Conservation (phyloP, 208 protist genomes). For the Acanthamoeba culbertsoni region DNA sequence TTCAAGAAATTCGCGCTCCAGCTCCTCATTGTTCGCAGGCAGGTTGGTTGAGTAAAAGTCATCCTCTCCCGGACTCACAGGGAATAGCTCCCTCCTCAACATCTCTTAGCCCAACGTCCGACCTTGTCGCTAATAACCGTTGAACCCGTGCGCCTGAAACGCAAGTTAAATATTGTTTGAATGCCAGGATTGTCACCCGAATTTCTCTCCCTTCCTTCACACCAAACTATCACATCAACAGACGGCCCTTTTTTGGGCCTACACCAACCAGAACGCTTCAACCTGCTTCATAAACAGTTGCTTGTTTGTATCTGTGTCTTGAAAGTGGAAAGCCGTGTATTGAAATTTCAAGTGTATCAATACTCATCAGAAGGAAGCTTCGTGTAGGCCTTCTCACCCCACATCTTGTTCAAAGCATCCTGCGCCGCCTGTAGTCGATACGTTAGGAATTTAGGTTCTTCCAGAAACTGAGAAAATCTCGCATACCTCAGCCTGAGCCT, state of each 20-base stretch:
- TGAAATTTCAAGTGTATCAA: too few relatives aligned
- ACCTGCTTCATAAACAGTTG: too few relatives aligned
- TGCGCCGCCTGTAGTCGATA: not conserved
- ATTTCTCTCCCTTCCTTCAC: too few relatives aligned
- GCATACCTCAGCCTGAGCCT: not conserved
- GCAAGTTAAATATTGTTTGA: too few relatives aligned
- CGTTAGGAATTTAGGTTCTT: not conserved
- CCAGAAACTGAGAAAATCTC: not conserved
- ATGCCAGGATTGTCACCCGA: too few relatives aligned
- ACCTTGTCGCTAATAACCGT: not conserved
- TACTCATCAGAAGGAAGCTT: not conserved
- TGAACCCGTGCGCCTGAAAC: too few relatives aligned
- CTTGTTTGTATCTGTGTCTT: too few relatives aligned
- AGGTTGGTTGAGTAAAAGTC: not conserved
- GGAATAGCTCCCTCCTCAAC: not conserved
- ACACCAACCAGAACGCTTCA: too few relatives aligned
- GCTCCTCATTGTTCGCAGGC: not conserved
- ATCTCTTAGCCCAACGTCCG: not conserved
- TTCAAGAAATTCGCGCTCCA: conserved; percentile 30
- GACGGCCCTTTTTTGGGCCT: too few relatives aligned
- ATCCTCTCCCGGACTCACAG: not conserved
- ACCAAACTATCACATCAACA: too few relatives aligned
- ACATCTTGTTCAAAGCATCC: conserved; percentile 23
- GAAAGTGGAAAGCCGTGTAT: too few relatives aligned
- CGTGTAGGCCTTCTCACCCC: conserved; percentile 35